These are phyloP conservation scores for Fistulifera pelliculosa DNA, from an alignment of 108 stramenopile species.

Conservation along the genomic window DNA sequence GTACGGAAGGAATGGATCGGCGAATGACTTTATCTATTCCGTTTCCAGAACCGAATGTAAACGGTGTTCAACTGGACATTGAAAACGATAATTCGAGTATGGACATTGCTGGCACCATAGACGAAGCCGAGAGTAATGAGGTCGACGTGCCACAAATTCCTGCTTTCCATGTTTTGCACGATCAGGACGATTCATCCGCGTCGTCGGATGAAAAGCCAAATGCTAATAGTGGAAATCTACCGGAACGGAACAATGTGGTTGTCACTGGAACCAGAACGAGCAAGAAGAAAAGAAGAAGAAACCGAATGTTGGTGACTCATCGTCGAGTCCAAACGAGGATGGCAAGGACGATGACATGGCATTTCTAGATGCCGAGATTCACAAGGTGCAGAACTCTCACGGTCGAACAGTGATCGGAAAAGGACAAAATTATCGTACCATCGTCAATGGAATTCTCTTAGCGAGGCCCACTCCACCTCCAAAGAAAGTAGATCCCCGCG, in stretches of 20 bases:
- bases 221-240: too few species aligned
- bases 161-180: slow-evolving; percentile 15
- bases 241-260: slow-evolving; percentile 12
- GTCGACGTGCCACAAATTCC: slow-evolving; percentile 17
- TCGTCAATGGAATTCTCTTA: slow-evolving; percentile 73
- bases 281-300: slow-evolving; percentile 37
- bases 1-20: slow-evolving; percentile 32
- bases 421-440: slow-evolving; percentile 50
- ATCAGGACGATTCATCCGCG: slow-evolving; percentile 17
- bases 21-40: slow-evolving; percentile 29
- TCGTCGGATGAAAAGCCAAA: slow-evolving; percentile 8
- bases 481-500: slow-evolving; percentile 36
- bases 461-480: slow-evolving; percentile 33
- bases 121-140: not conserved
- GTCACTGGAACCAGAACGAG: slow-evolving; percentile 31
- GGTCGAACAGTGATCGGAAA: slow-evolving; percentile 59
- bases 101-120: too few species aligned
- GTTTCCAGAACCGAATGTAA: slow-evolving; percentile 9
- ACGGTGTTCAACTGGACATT: too few species aligned
- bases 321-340: slow-evolving; percentile 2
- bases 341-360: slow-evolving; percentile 73
- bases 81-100: not conserved
- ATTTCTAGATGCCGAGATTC: slow-evolving; percentile 75
- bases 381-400: slow-evolving; percentile 66
- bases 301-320: not conserved